Conservation (phyloP, 371 early-diverging fungal genomes). For the Haplosporangium sp. region DNA sequence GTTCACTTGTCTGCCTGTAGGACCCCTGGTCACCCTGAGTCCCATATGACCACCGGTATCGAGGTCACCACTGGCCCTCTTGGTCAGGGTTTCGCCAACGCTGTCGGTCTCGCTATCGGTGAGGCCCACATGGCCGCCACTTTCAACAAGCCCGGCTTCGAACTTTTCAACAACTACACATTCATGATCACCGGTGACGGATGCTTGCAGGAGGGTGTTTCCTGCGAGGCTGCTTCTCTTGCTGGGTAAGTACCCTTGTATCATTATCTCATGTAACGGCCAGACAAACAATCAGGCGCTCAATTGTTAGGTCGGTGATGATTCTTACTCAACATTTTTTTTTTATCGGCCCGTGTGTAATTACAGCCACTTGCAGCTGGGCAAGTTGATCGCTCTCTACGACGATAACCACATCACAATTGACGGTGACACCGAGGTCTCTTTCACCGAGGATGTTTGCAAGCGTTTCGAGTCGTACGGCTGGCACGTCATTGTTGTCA, state of each 20-base stretch:
- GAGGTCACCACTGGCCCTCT: constrained; percentile 99
- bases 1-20: constrained; percentile 45
- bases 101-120: constrained; percentile 98
- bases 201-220: constrained; percentile 99
- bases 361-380: constrained; percentile 48
- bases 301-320: too few relatives aligned
- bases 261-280: neutral
- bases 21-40: constrained; percentile 97
- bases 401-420: constrained; percentile 98
- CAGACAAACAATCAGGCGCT: too few relatives aligned
- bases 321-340: constrained; percentile 3
- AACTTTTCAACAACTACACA: constrained; percentile 88
- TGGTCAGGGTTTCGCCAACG: constrained; percentile 98
- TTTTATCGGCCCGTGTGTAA: neutral
- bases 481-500: constrained; percentile 89
- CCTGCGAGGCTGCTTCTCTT: constrained; percentile 95
- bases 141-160: constrained; percentile 90
- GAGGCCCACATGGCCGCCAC: constrained; percentile 89
- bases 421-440: constrained; percentile 91
- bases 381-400: constrained; percentile 96
- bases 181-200: constrained; percentile 98
- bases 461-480: constrained; percentile 95
- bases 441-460: constrained; percentile 95
- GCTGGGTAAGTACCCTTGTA: constrained; percentile 82
- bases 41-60: constrained; percentile 85